A percentile compares a stretch with the other conserved stretches of the same genome.
Evolutionary conservation across 164 flowering plant species (phyloP).

Genomic region (Magnolia changhungtana): DNA sequence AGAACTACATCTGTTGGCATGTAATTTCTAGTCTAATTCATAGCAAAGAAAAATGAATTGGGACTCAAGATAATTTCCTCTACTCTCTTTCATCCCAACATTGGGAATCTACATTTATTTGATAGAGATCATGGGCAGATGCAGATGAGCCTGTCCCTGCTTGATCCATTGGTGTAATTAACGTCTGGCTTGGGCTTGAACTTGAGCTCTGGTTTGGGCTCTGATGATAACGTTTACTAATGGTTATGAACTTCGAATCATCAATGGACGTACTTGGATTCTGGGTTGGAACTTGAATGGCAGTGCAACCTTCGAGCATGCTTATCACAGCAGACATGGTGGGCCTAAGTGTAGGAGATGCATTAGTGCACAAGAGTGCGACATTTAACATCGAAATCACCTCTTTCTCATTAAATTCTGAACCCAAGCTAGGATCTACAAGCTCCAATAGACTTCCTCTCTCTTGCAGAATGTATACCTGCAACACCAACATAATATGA

Average conservation of each 20-base stretch:
- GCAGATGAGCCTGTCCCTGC: not conserved
- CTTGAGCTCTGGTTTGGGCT: conserved; percentile 1
- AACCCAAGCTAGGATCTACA: conserved; percentile 26
- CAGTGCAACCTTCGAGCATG: conserved; percentile 31
- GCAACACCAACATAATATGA: not conserved
- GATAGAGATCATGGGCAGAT: not conserved
- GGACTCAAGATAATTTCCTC: not conserved
- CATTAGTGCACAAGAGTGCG: conserved; percentile 28
- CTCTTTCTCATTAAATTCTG: conserved; percentile 16
- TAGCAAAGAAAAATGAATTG: not conserved
- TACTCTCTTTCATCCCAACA: not conserved
- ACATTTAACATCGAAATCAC: conserved; percentile 22
- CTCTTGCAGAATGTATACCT: conserved; percentile 24
- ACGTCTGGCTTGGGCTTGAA: conserved; percentile 1
- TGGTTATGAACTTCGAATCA: conserved; percentile 14
- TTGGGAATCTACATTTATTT: not conserved
- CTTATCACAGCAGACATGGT: conserved; percentile 30
- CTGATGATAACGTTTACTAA: conserved; percentile 8
- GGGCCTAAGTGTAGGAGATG: conserved; percentile 31
- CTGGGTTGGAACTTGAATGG: conserved; percentile 10
- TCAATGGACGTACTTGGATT: conserved; percentile 3
- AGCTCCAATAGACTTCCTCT: conserved; percentile 26
- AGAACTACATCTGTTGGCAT: not conserved
- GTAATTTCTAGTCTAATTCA: not conserved
- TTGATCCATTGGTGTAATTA: not conserved